These are phyloP conservation scores for Deinandra increscens DNA, from an alignment of 129 eudicot genomes.

Conservation along the genomic window DNA sequence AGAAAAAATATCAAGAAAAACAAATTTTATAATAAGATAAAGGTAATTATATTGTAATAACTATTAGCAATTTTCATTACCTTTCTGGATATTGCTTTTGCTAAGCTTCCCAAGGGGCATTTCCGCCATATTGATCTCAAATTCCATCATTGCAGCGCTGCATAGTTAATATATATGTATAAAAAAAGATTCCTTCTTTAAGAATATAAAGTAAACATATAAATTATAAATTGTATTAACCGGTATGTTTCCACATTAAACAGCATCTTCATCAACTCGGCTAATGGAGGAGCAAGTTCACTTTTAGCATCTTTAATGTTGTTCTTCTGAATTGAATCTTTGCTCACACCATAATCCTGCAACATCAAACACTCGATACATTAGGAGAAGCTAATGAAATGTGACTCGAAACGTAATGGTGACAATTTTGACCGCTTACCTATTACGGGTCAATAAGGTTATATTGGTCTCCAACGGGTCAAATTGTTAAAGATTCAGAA, in stretches of 20 bases:
- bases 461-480: conserved; percentile 9
- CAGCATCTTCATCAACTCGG: conserved; percentile 90
- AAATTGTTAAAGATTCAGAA: not conserved
- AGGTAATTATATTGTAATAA: not conserved
- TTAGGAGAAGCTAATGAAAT: conserved; percentile 7
- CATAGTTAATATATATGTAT: conserved; percentile 3
- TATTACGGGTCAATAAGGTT: not conserved
- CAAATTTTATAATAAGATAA: not conserved
- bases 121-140: conserved; percentile 88
- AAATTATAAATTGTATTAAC: conserved; percentile 32
- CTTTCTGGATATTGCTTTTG: conserved; percentile 87
- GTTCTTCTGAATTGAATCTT: conserved; percentile 57
- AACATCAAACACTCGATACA: conserved; percentile 9
- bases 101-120: conserved; percentile 99
- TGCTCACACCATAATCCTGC: conserved; percentile 93
- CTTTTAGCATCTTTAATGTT: conserved; percentile 50
- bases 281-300: conserved; percentile 69
- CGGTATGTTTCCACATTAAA: conserved; percentile 93
- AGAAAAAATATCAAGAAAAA: conserved; percentile 3
- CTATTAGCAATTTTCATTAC: conserved; percentile 32
- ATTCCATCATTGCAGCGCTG: conserved; percentile 99
- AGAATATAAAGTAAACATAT: conserved; percentile 4
- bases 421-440: not conserved
- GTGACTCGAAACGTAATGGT: not conserved
- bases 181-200: not conserved